Percentiles rank a stretch among this genome's conserved stretches.
phyloP scores from a whole-genome alignment of 768 basidiomycete species.

The Phanerodontia chrysosporium region DNA sequence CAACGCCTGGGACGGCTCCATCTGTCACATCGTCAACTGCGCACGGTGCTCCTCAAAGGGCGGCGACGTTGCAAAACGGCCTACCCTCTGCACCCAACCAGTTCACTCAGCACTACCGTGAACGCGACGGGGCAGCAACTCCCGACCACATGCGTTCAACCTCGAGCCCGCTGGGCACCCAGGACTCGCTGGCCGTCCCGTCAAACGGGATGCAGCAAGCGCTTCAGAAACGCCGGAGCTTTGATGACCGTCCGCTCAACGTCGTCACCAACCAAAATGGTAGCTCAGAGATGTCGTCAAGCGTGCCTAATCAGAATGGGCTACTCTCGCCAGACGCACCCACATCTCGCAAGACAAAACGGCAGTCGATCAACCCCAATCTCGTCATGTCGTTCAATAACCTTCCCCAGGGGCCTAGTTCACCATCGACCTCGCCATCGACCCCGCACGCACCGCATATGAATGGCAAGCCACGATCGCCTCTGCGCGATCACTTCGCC shows the following conservation, averaged over 20 bases:
- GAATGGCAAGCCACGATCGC: constrained; percentile 27
- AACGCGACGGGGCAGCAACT: neutral
- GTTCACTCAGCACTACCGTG: neutral
- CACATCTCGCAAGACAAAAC: constrained; percentile 37
- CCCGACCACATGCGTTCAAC: constrained; percentile 17
- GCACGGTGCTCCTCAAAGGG: neutral
- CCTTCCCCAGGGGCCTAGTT: constrained; percentile 24
- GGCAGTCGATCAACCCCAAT: constrained; percentile 54
- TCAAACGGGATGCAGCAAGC: constrained; percentile 6
- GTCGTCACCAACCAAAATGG: constrained; percentile 9
- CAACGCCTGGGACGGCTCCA: neutral
- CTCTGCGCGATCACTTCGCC: constrained; percentile 29
- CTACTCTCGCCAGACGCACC: constrained; percentile 25
- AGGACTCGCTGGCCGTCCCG: constrained; percentile 19
- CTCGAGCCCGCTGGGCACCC: constrained; percentile 12
- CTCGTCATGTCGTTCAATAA: constrained; percentile 31
- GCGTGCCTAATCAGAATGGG: constrained; percentile 8
- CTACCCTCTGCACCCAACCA: constrained; percentile 16
- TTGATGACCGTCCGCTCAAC: constrained; percentile 40
- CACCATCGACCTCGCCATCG: constrained; percentile 26
- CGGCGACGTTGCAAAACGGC: constrained; percentile 17
- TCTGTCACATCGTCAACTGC: neutral
- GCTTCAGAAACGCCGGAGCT: constrained; percentile 36
- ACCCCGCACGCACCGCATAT: constrained; percentile 12
- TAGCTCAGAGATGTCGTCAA: constrained; percentile 1